Conservation (phyloP, 1,284 basidiomycete genomes). For the Cryptococcus sp. region DNA sequence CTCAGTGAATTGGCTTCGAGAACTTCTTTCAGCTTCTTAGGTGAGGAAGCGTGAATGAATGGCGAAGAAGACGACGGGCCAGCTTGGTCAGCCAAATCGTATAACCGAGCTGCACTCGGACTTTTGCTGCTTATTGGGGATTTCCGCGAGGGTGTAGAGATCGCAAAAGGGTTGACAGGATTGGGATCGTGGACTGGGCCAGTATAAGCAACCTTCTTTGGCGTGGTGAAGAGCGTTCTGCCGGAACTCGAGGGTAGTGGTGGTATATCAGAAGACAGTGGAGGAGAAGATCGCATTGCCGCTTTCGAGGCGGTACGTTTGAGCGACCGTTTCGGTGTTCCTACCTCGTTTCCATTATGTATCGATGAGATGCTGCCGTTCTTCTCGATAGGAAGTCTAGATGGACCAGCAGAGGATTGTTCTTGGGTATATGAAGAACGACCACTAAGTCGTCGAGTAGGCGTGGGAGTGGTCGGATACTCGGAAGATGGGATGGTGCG, state of each 20-base stretch:
- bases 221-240: slow-evolving; percentile 26
- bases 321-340: neutral
- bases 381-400: neutral
- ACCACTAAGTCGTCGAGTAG: slow-evolving; percentile 5
- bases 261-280: neutral
- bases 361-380: neutral
- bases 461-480: slow-evolving; percentile 40
- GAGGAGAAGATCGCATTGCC: neutral
- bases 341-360: neutral
- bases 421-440: neutral
- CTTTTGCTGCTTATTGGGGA: neutral
- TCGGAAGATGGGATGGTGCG: slow-evolving; percentile 17
- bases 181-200: slow-evolving; percentile 45
- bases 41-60: slow-evolving; percentile 44
- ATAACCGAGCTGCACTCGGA: neutral
- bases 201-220: slow-evolving; percentile 34
- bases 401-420: slow-evolving; percentile 3
- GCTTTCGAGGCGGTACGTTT: slow-evolving; percentile 8
- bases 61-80: slow-evolving; percentile 24
- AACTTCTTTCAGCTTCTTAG: slow-evolving; percentile 43
- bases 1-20: slow-evolving; percentile 40
- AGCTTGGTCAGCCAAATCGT: neutral
- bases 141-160: slow-evolving; percentile 16
- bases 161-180: slow-evolving; percentile 45
- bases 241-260: slow-evolving; percentile 3